Evolutionary conservation across 441 rosid genomes (phyloP).

Genomic region (Dalechampia spathulata): DNA sequence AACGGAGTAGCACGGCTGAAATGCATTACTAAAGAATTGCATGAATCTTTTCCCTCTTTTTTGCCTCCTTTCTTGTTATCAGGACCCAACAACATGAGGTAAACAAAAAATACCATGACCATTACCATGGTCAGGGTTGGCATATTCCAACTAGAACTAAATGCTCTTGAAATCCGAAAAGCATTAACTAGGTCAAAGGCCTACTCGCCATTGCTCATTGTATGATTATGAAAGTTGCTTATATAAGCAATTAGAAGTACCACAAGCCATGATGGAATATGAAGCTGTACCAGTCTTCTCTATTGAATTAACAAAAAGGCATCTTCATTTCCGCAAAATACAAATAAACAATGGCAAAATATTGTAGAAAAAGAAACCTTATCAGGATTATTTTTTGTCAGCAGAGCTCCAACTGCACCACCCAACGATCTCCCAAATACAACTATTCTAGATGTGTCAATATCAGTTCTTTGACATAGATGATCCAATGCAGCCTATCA

Average conservation of each 20-base stretch:
- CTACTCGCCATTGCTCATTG: background rate
- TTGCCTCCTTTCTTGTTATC: slow-evolving; percentile 1
- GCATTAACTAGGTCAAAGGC: background rate
- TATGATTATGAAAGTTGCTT: background rate
- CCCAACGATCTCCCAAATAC: slow-evolving; percentile 98
- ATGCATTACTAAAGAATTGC: background rate
- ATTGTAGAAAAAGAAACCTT: slow-evolving; percentile 45
- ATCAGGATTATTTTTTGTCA: slow-evolving; percentile 78
- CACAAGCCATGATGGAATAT: background rate
- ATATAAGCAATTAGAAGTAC: background rate
- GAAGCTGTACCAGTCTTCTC: background rate
- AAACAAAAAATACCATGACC: background rate
- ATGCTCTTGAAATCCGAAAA: too few relatives aligned
- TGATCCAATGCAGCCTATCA: slow-evolving; percentile 93
- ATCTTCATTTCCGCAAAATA: background rate
- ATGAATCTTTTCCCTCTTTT: background rate
- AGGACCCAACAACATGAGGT: background rate
- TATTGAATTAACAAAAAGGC: background rate
- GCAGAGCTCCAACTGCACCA: slow-evolving; percentile 93
- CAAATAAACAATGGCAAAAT: background rate
- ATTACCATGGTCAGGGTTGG: background rate
- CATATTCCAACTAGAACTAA: slow-evolving; percentile 2
- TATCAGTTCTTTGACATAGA: slow-evolving; percentile 77
- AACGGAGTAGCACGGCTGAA: background rate
- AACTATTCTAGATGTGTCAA: slow-evolving; percentile 78